Evolutionary conservation across 1,284 basidiomycete genomes (phyloP).

Genomic region (Apiotrichum akiyoshidainum): DNA sequence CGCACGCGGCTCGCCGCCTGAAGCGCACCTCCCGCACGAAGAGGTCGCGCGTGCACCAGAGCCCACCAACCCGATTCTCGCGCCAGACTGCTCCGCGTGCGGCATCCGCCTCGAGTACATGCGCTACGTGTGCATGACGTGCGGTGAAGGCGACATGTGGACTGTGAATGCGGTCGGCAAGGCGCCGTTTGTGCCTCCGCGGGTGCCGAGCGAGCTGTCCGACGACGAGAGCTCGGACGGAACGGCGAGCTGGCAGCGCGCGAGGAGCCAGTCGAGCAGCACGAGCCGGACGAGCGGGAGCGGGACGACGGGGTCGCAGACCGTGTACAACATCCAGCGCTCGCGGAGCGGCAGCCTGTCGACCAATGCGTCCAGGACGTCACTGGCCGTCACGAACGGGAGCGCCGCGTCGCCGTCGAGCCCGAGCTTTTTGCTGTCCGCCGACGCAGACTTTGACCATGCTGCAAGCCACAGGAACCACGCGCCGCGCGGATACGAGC

Average conservation of each 20-base stretch:
- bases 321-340: conserved; percentile 25
- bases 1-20: conserved; percentile 24
- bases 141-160: conserved; percentile 62
- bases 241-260: conserved; percentile 21
- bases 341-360: conserved; percentile 25
- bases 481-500: conserved; percentile 65
- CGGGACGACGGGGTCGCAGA: conserved; percentile 14
- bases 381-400: conserved; percentile 19
- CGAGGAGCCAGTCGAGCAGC: conserved; percentile 4
- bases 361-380: conserved; percentile 22
- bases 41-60: conserved; percentile 56
- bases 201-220: conserved; percentile 14
- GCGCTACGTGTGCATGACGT: conserved; percentile 79
- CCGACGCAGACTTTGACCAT: conserved; percentile 5
- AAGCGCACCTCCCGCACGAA: conserved; percentile 51
- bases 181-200: conserved; percentile 23
- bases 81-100: conserved; percentile 78
- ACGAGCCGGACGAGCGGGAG: conserved; percentile 1
- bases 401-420: conserved; percentile 21
- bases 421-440: conserved; percentile 5
- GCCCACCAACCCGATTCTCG: conserved; percentile 56
- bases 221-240: conserved; percentile 25
- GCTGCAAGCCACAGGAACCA: not conserved
- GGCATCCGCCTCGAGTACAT: conserved; percentile 68
- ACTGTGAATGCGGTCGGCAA: conserved; percentile 34